Evolutionary conservation across 371 early-diverging fungal genomes (phyloP).

Genomic region (Sporodiniella umbellata): DNA sequence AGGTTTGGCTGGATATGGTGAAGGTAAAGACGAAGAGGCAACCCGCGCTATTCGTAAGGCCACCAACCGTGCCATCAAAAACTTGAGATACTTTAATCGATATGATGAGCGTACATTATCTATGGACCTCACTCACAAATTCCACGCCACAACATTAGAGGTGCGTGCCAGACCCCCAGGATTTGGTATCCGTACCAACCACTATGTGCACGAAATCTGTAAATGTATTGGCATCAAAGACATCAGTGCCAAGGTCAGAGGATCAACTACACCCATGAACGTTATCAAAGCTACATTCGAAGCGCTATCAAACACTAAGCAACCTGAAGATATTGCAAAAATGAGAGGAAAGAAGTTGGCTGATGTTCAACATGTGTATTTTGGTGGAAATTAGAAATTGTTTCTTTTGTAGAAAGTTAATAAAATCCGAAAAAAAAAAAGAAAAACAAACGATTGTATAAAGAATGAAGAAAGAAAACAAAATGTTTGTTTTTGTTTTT

Average conservation of each 20-base stretch:
- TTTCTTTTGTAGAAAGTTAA: too few relatives aligned
- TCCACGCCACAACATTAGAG: constrained; percentile 80
- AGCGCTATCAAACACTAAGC: constrained; percentile 83
- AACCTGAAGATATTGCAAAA: constrained; percentile 85
- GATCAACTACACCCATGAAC: constrained; percentile 95
- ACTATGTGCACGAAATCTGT: constrained; percentile 93
- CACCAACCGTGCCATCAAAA: constrained; percentile 83
- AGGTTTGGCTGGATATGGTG: constrained; percentile 94
- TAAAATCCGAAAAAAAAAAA: background rate
- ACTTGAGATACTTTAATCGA: constrained; percentile 79
- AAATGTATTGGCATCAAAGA: constrained; percentile 93
- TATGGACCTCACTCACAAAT: constrained; percentile 86
- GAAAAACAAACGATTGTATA: background rate
- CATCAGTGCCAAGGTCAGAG: constrained; percentile 87
- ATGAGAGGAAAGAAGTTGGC: constrained; percentile 87
- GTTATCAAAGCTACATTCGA: constrained; percentile 96
- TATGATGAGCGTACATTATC: constrained; percentile 95
- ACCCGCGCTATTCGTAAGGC: constrained; percentile 88
- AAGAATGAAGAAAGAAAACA: background rate
- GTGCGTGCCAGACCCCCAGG: constrained; percentile 92
- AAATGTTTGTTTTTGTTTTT: background rate
- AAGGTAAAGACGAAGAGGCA: constrained; percentile 85
- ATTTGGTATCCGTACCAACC: constrained; percentile 91
- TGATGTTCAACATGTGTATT: constrained; percentile 85
- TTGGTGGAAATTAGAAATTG: constrained; percentile 48